Evolutionary conservation across 371 early-diverging fungal species (phyloP), one percentile per base, ranked within the genome.

Genomic region (Massospora cicadina): DNA sequence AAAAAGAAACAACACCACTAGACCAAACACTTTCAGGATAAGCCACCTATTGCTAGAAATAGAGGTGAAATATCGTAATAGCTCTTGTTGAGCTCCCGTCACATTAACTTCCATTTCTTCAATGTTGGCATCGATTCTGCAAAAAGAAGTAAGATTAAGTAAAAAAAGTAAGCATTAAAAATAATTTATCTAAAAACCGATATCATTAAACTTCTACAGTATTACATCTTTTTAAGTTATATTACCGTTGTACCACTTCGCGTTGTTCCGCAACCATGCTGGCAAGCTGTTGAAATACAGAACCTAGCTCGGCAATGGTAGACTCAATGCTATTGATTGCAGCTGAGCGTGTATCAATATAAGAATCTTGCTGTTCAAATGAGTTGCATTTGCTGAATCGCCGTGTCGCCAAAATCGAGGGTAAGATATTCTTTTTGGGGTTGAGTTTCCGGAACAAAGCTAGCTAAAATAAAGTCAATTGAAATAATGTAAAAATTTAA

Each of bases 251-350:
- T 28, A 98, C 90, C 57, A 87, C 86, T 60, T 98, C 96, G 26
- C 97, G 79, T 70, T 98, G 98, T 66, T 89, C 91, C 1, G 93
- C 88, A 1, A 98, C 88, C 85, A 98, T 88, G 12, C 83, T 81
- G 0, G 95, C 91, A 65, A 98, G 75, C 65, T 95, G 90, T 69
- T 89, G 91, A 72, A 94, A 98, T 27, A 97, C 93, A 60, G 86
- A 82, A 17, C 97, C 98, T n/a, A 98, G 80, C 71, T 98, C 98
- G 0, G 92, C 88, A 65, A 98, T 92, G 0, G 98, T 98, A 12
- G 90, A 85, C 67, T 98, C 98, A 63, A 98, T 95, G 21, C 88
- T 84, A 67, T 90, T 89, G 63, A 98, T 95, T 0, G 98, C 96
- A 1, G 85, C 81, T 0, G 85, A 80, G 57, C 98, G 77, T 57